Evolutionary conservation across 306 rosid species (phyloP), one percentile per base, ranked within the genome.

Genomic region (Trichosanthes truncata): DNA sequence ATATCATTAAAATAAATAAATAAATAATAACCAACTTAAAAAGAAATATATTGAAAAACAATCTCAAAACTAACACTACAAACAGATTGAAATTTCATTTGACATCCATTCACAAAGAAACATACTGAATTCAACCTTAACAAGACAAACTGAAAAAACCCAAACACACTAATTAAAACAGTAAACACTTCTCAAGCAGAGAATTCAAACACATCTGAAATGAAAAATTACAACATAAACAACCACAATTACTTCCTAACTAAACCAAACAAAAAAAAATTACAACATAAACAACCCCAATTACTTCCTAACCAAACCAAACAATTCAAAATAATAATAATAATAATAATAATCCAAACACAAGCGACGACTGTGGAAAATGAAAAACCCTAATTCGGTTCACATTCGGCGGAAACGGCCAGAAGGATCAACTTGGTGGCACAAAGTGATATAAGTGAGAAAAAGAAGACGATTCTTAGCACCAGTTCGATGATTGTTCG

Each of bases 391-490:
- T 51, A 51, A 15, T 15, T 51, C 1, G 21, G 6, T 0, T 9
- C 9, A 43, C 5, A 43, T 7, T 29, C 55, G 71, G 17, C 51
- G 43, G 35, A 84, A 89, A 36, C 84, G 86, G 0, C 86, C 84
- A 0, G 26, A 1, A 0, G 89, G 87, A 35, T 80, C 77, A 33
- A 92, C 86, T 65, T 90, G 93, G 21, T 81, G 84, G 62, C 83
- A 86, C 35, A 91, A 36, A 23, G 13, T 69, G 18, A 80, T 60
- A 67, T 88, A 90, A 7, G 91, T 56, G 3, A 69, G 82, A 73
- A 84, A 90, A 35, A 90, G 85, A 84, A 93, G 80, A 0, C 94
- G 80, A 75, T 93, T 84, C 23, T 93, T 91, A 2, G 92, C 90
- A 0, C 88, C 97, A 0, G 92, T 88, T 12, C 87, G 85, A 78